These are phyloP conservation scores for Diaporthe humulicola DNA, from an alignment of 2,329 filamentous ascomycete genomes.

Conservation along the genomic window DNA sequence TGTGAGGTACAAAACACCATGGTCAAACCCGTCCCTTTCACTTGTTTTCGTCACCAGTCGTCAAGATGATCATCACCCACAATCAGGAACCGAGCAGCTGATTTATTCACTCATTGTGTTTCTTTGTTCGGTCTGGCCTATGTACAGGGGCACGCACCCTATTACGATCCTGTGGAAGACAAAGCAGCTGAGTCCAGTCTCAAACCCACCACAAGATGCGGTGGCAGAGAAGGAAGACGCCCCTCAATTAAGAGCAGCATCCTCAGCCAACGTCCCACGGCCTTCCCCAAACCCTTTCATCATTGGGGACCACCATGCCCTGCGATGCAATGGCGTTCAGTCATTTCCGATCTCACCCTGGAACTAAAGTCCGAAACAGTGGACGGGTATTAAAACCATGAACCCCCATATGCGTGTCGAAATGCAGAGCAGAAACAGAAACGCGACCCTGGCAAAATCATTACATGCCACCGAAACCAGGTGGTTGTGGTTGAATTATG, in stretches of 20 bases:
- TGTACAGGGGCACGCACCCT: constrained; percentile 34
- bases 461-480: constrained; percentile 25
- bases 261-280: not conserved
- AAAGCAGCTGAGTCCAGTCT: not conserved
- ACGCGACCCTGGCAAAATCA: constrained; percentile 4
- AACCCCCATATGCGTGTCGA: constrained; percentile 15
- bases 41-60: not conserved
- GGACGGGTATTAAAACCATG: constrained; percentile 32
- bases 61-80: not conserved
- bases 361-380: constrained; percentile 20
- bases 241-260: constrained; percentile 12
- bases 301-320: not conserved
- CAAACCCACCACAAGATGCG: constrained; percentile 1
- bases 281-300: not conserved
- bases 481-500: not conserved
- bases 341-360: constrained; percentile 21
- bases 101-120: not conserved
- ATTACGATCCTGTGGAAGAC: constrained; percentile 30
- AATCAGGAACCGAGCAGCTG: not conserved
- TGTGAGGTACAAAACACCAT: constrained; percentile 5
- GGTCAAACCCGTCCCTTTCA: not conserved
- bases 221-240: constrained; percentile 1
- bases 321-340: constrained; percentile 23
- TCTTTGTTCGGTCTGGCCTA: constrained; percentile 38
- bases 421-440: constrained; percentile 28